phyloP scores from a whole-genome alignment of 148 eudicot species.

The Nepenthes gracilis region DNA sequence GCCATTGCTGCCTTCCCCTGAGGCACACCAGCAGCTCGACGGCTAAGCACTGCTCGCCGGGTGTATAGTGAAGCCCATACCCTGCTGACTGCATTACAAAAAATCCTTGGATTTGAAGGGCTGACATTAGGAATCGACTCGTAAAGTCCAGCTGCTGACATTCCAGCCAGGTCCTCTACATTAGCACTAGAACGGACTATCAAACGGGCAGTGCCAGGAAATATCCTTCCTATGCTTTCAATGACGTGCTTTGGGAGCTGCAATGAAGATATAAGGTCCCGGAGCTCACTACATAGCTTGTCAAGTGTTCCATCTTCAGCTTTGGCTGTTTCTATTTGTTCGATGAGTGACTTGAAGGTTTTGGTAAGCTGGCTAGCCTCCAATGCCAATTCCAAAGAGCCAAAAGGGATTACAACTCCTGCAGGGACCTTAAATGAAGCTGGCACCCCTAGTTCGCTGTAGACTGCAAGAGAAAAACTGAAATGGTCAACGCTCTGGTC shows the following conservation, averaged over 20 bases:
- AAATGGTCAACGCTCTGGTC: background rate
- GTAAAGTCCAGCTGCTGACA: conserved; percentile 97
- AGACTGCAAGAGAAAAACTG: conserved; percentile 32
- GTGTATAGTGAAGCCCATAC: conserved; percentile 96
- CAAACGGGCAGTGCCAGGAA: conserved; percentile 38
- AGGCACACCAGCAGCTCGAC: conserved; percentile 63
- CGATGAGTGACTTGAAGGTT: conserved; percentile 33
- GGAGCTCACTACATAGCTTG: conserved; percentile 50
- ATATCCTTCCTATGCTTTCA: conserved; percentile 30
- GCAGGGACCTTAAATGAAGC: conserved; percentile 75
- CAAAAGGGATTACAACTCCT: conserved; percentile 83
- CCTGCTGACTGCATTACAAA: conserved; percentile 52
- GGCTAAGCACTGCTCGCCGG: conserved; percentile 85
- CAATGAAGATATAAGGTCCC: conserved; percentile 49
- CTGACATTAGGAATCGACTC: conserved; percentile 90
- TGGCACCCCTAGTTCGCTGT: conserved; percentile 78
- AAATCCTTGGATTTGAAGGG: conserved; percentile 54
- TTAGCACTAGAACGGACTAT: conserved; percentile 96
- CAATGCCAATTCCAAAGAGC: conserved; percentile 74
- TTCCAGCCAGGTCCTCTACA: conserved; percentile 91
- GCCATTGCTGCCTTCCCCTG: conserved; percentile 78
- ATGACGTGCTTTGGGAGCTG: conserved; percentile 32
- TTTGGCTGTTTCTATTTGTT: conserved; percentile 66
- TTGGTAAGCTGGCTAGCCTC: conserved; percentile 38
- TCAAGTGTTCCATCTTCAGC: conserved; percentile 65